These are phyloP conservation scores for Schizosaccharomyces osmophilus DNA, from an alignment of 805 yeast genomes.

Conservation along the genomic window DNA sequence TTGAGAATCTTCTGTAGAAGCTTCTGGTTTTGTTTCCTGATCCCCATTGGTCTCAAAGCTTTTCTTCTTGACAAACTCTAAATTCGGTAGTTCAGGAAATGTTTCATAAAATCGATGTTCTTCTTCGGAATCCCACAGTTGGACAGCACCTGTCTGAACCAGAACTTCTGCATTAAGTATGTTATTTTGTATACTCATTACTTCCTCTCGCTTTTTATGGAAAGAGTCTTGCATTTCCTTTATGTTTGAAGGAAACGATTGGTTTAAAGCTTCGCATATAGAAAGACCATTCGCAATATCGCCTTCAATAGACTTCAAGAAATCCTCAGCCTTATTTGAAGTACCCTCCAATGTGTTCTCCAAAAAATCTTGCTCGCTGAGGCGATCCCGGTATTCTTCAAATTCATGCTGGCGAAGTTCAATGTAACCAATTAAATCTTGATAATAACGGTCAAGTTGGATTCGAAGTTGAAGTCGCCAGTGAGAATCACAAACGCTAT, in stretches of 20 bases:
- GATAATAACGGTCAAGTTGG: not conserved
- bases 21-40: not conserved
- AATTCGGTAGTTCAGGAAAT: not conserved
- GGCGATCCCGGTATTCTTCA: not conserved
- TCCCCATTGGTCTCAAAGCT: not conserved
- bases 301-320: not conserved
- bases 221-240: slow-evolving; percentile 3
- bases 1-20: not conserved
- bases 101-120: not conserved
- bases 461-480: not conserved
- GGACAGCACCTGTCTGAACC: slow-evolving; percentile 14
- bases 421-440: not conserved
- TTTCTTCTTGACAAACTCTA: not conserved
- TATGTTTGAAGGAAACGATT: slow-evolving; percentile 11
- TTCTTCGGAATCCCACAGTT: not conserved
- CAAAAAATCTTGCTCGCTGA: no score
- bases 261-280: slow-evolving; percentile 3
- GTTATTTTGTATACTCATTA: slow-evolving; percentile 3
- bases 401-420: not conserved
- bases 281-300: not conserved
- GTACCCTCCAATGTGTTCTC: no score
- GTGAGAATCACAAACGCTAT: not conserved
- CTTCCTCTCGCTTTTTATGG: slow-evolving; percentile 1
- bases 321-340: not conserved
- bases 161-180: slow-evolving; percentile 3